phyloP scores from a whole-genome alignment of 768 basidiomycete species.

The Zangia roseola region DNA sequence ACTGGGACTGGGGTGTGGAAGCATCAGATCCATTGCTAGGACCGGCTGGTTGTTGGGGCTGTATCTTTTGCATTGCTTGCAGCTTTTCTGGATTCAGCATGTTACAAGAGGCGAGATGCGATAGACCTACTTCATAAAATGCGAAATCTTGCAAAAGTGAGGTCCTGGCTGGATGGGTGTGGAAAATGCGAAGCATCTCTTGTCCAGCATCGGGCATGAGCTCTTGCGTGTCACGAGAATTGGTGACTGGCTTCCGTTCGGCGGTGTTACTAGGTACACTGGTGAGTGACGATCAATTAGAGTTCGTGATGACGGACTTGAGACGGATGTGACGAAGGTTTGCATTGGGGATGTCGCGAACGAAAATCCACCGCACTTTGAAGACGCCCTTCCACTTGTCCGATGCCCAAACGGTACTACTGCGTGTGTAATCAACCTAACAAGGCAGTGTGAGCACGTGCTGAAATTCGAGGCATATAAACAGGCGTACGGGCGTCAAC shows the following conservation, averaged over 20 bases:
- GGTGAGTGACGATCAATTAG: slow-evolving; percentile 14
- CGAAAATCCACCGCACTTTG: slow-evolving; percentile 97
- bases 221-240: slow-evolving; percentile 97
- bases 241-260: slow-evolving; percentile 97
- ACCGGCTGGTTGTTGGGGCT: slow-evolving; percentile 30
- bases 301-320: slow-evolving; percentile 45
- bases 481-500: slow-evolving; percentile 75
- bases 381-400: slow-evolving; percentile 99
- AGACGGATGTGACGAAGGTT: slow-evolving; percentile 87
- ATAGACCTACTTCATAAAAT: slow-evolving; percentile 72
- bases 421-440: slow-evolving; percentile 88
- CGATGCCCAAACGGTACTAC: slow-evolving; percentile 97
- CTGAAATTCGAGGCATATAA: not conserved
- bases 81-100: slow-evolving; percentile 47
- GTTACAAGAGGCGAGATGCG: not conserved
- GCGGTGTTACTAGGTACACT: slow-evolving; percentile 78
- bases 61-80: slow-evolving; percentile 81
- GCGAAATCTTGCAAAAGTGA: slow-evolving; percentile 92
- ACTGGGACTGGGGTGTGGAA: slow-evolving; percentile 37
- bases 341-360: slow-evolving; percentile 91
- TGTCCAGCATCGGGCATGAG: slow-evolving; percentile 93
- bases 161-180: slow-evolving; percentile 89
- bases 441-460: slow-evolving; percentile 1
- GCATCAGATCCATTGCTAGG: slow-evolving; percentile 27
- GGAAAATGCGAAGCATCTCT: slow-evolving; percentile 95